Base-by-base conservation (phyloP, 306 rosid species). In the Prunus davidiana region DNA sequence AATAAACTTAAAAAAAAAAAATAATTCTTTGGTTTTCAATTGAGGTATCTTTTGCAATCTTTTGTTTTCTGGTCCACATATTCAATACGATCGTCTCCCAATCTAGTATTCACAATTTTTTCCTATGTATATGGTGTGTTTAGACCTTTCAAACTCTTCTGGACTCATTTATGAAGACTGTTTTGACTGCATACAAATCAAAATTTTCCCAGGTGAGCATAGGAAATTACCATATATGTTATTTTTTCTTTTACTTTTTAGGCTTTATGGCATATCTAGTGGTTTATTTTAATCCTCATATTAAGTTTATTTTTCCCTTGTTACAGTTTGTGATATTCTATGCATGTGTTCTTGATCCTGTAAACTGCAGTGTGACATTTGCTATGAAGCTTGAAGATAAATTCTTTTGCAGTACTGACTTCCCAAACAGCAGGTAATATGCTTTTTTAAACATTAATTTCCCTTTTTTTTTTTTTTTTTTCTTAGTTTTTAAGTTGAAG, bases 281-380 rank as follows among this genome's bases (percentile, higher is more conserved):
- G 38, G 12, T 57, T 46, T 62, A 58, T 49, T 28, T 41, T 75
- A 34, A 18, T 34, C 70, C 2, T 57, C 52, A 27, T 45, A 58
- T 47, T 82, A 49, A 74, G 4, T 65, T 46, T 18, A n/a, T 71
- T 34, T 63, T 49, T 70, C 5, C 71, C 63, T 56, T 79, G 46
- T 43, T 78, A 87, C 92, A 95, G 97, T 92, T 92, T 88, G 91
- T 95, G 82, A 84, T 92, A 79, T 91, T 90, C 84, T 91, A 90
- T 87, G 93, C 90, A 28, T 90, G 97, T 84, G 85, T 96, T 70
- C 84, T 92, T 78, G 96, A 92, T 83, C 97, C 97, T 34, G 97
- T 86, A 72, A 78, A 76, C 63, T 92, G 97, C 49, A 93, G 97
- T 45, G 78, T 73, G 76, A 87, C 84, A 79, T 95, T 95, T 82